Conservation (phyloP, 257 asterid species). For the Ballota nigra region DNA sequence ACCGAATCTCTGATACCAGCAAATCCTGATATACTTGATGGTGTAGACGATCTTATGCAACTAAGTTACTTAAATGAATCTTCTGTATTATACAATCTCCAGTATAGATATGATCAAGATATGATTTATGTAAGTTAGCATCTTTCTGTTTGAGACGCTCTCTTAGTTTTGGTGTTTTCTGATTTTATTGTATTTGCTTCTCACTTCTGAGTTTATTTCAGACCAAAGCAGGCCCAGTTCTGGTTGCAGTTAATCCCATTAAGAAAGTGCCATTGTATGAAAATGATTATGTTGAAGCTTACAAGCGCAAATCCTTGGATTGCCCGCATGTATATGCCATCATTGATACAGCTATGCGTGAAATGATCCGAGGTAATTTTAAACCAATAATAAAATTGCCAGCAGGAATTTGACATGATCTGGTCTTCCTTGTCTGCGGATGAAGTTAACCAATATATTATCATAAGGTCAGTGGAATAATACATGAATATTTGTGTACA, state of each 20-base stretch:
- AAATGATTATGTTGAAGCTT: constrained; percentile 72
- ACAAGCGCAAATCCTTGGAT: constrained; percentile 66
- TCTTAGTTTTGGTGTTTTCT: constrained; percentile 21
- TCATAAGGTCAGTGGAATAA: constrained; percentile 71
- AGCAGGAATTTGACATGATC: constrained; percentile 28
- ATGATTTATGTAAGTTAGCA: constrained; percentile 71
- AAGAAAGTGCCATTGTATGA: constrained; percentile 83
- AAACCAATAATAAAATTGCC: constrained; percentile 13
- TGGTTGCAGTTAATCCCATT: constrained; percentile 94
- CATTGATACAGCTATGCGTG: constrained; percentile 92
- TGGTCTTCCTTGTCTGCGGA: constrained; percentile 55
- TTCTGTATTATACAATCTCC: constrained; percentile 89
- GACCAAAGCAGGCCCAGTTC: constrained; percentile 99
- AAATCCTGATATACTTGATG: constrained; percentile 97
- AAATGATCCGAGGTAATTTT: constrained; percentile 89
- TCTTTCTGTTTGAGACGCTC: constrained; percentile 16
- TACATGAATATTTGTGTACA: constrained; percentile 12
- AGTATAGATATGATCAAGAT: constrained; percentile 81
- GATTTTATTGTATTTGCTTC: constrained; percentile 21
- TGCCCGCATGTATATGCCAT: constrained; percentile 95
- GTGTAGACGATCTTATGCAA: constrained; percentile 97
- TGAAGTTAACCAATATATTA: constrained; percentile 97
- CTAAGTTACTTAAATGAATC: constrained; percentile 95
- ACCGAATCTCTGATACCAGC: constrained; percentile 68
- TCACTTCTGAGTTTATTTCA: constrained; percentile 37